These are phyloP conservation scores for Penicillium lividum DNA, from an alignment of 495 filamentous ascomycete species.

Conservation along the genomic window DNA sequence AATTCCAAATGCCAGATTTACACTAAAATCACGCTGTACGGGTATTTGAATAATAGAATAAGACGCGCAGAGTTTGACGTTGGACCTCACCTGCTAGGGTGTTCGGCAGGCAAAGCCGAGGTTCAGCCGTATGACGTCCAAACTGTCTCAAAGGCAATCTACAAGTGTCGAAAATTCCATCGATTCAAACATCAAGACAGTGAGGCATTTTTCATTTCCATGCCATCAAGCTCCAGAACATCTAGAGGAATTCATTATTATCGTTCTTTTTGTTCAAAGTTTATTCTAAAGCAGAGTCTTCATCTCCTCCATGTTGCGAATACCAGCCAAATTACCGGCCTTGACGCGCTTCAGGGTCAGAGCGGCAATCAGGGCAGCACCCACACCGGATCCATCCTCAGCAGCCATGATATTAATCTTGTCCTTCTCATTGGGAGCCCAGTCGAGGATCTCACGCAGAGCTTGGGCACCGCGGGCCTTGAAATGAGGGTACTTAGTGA, in stretches of 20 bases:
- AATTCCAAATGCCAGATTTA: neutral
- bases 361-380: slow-evolving; percentile 90
- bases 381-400: slow-evolving; percentile 95
- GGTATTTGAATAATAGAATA: neutral
- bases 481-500: slow-evolving; percentile 98
- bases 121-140: neutral
- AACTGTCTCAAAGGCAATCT: no score
- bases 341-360: slow-evolving; percentile 84
- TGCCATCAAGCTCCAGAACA: neutral
- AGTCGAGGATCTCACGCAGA: slow-evolving; percentile 91
- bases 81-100: neutral
- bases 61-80: neutral
- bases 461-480: slow-evolving; percentile 86
- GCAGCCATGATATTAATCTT: slow-evolving; percentile 83
- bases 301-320: slow-evolving; percentile 66
- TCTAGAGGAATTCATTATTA: slow-evolving; percentile 1
- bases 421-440: slow-evolving; percentile 76
- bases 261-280: neutral
- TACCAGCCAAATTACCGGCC: slow-evolving; percentile 75
- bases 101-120: neutral
- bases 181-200: neutral
- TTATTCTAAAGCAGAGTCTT: slow-evolving; percentile 39
- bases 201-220: neutral
- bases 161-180: neutral
- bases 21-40: neutral